Percentiles rank a stretch among this genome's conserved stretches.
phyloP scores from a whole-genome alignment of 2,329 filamentous ascomycete species.

The Pseudophaeomoniella oleicola region DNA sequence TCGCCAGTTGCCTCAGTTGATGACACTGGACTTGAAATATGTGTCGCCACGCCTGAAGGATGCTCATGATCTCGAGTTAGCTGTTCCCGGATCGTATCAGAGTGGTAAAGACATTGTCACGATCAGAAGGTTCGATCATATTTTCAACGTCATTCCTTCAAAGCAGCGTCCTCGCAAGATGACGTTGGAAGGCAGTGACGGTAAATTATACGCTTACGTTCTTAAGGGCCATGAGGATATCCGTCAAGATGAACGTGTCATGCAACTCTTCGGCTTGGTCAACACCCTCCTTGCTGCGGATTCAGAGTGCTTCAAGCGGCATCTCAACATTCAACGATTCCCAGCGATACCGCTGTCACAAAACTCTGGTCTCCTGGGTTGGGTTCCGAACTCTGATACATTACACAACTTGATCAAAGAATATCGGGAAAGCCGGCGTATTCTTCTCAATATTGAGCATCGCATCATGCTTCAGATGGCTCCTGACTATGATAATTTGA shows the following conservation, averaged over 20 bases:
- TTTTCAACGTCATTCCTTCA: constrained; percentile 83
- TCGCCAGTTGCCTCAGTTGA: constrained; percentile 82
- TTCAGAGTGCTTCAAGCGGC: constrained; percentile 90
- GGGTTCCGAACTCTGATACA: constrained; percentile 96
- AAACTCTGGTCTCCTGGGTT: constrained; percentile 86
- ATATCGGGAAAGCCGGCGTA: constrained; percentile 93
- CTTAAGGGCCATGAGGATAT: constrained; percentile 99
- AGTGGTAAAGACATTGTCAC: constrained; percentile 66
- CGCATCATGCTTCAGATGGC: constrained; percentile 99
- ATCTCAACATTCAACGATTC: constrained; percentile 91
- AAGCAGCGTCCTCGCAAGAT: constrained; percentile 92
- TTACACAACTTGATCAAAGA: constrained; percentile 92
- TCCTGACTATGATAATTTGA: constrained; percentile 95
- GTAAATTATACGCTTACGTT: constrained; percentile 70
- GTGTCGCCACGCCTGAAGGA: constrained; percentile 87
- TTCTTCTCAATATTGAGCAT: constrained; percentile 96
- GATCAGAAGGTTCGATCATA: constrained; percentile 80
- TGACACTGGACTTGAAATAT: constrained; percentile 85
- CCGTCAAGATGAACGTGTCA: constrained; percentile 94
- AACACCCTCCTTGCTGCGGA: constrained; percentile 92
- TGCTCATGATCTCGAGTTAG: constrained; percentile 73
- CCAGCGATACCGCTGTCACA: constrained; percentile 95
- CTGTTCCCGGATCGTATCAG: constrained; percentile 88
- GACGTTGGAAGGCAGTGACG: constrained; percentile 77
- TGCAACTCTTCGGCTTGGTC: constrained; percentile 96